Conservation (phyloP, 805 yeast genomes). For the Candida germanica region DNA sequence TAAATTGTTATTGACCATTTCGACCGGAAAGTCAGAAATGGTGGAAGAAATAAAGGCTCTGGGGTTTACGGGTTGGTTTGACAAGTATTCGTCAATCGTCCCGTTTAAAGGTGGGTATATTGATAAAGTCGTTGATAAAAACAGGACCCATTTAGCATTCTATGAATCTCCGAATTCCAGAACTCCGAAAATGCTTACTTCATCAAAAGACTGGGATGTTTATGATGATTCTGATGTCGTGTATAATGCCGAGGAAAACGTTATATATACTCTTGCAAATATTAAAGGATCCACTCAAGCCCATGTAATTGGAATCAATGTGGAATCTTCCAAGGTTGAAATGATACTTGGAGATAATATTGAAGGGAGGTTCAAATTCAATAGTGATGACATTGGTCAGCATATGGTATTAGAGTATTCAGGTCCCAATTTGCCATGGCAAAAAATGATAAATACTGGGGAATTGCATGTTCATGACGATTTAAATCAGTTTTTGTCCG, state of each 20-base stretch:
- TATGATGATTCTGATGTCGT: conserved; percentile 58
- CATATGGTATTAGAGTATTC: conserved; percentile 60
- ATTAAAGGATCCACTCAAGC: conserved; percentile 75
- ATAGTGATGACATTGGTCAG: conserved; percentile 73
- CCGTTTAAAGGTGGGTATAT: conserved; percentile 47
- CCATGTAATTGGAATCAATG: conserved; percentile 52
- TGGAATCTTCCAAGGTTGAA: conserved; percentile 1
- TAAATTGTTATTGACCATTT: conserved; percentile 43
- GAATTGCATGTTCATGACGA: conserved; percentile 19
- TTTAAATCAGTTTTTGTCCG: conserved; percentile 14
- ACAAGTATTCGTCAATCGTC: conserved; percentile 30
- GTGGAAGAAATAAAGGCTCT: conserved; percentile 27
- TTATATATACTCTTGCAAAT: conserved; percentile 64
- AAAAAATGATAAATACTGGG: conserved; percentile 53
- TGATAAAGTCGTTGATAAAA: conserved; percentile 59
- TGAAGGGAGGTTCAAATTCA: conserved; percentile 58
- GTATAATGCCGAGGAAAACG: conserved; percentile 41
- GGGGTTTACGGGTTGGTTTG: conserved; percentile 60
- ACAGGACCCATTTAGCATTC: conserved; percentile 72
- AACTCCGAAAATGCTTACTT: conserved; percentile 49
- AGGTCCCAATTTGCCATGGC: conserved; percentile 82
- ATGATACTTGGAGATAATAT: conserved; percentile 30
- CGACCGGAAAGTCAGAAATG: conserved; percentile 15
- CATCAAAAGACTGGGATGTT: conserved; percentile 78
- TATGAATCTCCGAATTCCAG: conserved; percentile 57